Evolutionary conservation across 768 basidiomycete genomes (phyloP).

Genomic region (Udeniomyces megalosporus): DNA sequence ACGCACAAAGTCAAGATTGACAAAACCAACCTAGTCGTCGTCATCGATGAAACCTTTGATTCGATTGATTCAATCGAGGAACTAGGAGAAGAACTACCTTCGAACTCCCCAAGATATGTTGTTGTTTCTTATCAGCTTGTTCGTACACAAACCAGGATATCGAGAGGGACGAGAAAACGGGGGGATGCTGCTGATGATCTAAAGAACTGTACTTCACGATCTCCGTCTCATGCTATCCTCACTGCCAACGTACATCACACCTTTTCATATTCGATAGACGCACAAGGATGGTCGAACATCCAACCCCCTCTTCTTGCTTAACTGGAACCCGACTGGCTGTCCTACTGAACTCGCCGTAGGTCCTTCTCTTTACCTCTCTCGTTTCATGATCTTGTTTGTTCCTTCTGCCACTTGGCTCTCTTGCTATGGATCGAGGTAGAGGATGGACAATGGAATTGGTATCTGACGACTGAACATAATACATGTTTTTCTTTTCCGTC

Average conservation of each 20-base stretch:
- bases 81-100: conserved; percentile 8
- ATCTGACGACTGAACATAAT: too few species aligned
- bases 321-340: conserved; percentile 1
- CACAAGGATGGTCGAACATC: conserved; percentile 8
- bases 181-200: too few species aligned
- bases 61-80: conserved; percentile 6
- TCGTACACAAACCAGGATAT: background rate
- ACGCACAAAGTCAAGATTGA: conserved; percentile 5
- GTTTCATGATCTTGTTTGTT: too few species aligned
- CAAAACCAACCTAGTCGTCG: conserved; percentile 4
- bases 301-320: background rate
- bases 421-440: too few species aligned
- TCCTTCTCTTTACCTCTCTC: too few species aligned
- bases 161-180: too few species aligned
- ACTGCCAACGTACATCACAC: background rate
- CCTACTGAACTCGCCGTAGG: background rate
- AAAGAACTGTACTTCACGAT: background rate
- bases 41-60: background rate
- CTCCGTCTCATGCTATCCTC: background rate
- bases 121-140: conserved; percentile 2
- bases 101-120: conserved; percentile 8
- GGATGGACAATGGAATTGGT: too few species aligned
- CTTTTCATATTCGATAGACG: background rate
- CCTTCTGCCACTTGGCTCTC: too few species aligned
- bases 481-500: too few species aligned